Evolutionary conservation across 2,329 filamentous ascomycete genomes (phyloP), one percentile per base, ranked within the genome.

Genomic region (Penicillium sclerotiorum): DNA sequence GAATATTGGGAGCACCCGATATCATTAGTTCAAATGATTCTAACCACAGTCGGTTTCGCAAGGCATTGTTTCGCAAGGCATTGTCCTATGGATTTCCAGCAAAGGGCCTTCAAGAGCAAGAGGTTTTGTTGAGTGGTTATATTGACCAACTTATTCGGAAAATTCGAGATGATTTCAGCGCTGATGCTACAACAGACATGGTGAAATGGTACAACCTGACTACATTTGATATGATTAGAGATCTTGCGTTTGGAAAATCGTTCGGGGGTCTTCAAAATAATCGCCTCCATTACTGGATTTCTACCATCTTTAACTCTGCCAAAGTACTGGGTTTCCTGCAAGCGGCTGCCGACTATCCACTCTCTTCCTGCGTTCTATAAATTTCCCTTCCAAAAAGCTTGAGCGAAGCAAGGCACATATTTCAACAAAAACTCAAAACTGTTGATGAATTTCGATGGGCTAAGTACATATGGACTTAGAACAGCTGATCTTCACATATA

Each of bases 171-270:
- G 13, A 25, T 40, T 8, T 25, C 38, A 25, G 21, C 17, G n/a
- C n/a, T n/a, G n/a, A n/a, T n/a, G n/a, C 20, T 21, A 12, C 38
- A 23, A 4, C 15, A 12, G 28, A 40, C 20, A 25, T 40, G 21
- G 21, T 9, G 15, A 40, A 40, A 25, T 40, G 38, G 38, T 28
- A 25, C 13, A 23, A 40, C 8, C 20, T 27, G 5, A 40, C 38
- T 11, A 27, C 38, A 1, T 73, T 73, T 30, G 71, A 73, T 38
- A 55, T 64, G 12, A 59, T 57, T 20, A 57, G 59, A 3, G 57
- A 63, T 9, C 39, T 62, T 8, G 57, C 59, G 1, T 70, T 71
- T 32, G 66, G 50, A 13, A 45, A 55, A 32, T 42, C 53, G 8
- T 53, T 55, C 30, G 32, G 40, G 4, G 47, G 50, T 20, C 17